Evolutionary conservation across 208 protist species (phyloP).

Genomic region (Acanthamoeba sp.): DNA sequence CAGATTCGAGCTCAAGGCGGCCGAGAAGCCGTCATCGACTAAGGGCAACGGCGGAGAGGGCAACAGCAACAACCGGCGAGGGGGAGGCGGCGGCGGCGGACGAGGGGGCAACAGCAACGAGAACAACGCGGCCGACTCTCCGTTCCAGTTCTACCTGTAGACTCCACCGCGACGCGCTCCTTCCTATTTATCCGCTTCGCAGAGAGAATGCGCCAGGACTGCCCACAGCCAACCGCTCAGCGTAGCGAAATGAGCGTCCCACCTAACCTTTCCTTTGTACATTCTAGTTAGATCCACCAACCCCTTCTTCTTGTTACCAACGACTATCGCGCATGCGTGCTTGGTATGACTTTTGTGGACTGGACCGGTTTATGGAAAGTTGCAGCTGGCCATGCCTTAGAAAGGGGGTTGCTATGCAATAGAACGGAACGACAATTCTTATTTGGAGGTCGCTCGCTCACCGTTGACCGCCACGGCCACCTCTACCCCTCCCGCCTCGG

Average conservation of each 20-base stretch:
- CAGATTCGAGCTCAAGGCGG: constrained; percentile 35
- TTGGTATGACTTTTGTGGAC: too few species aligned
- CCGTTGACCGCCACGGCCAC: too few species aligned
- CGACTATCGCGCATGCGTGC: too few species aligned
- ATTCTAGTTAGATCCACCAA: too few species aligned
- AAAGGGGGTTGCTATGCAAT: too few species aligned
- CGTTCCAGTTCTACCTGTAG: constrained; percentile 20
- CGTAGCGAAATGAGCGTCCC: background rate
- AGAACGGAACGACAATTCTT: too few species aligned
- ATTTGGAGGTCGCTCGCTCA: too few species aligned
- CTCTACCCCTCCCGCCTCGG: too few species aligned
- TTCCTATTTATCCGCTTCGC: background rate
- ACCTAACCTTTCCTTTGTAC: background rate
- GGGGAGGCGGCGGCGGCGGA: background rate
- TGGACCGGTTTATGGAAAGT: too few species aligned
- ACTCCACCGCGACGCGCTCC: background rate
- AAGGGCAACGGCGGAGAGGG: constrained; percentile 10
- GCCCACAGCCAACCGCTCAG: background rate
- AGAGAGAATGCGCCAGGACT: background rate
- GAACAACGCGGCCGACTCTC: constrained; percentile 24
- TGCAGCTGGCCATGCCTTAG: too few species aligned
- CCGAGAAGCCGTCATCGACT: background rate
- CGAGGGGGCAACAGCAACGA: background rate
- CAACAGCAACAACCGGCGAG: background rate
- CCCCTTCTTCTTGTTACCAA: too few species aligned